These are phyloP conservation scores for Plasmodium falciparum DNA, from an alignment of 169 alveolate species.

Conservation along the genomic window DNA sequence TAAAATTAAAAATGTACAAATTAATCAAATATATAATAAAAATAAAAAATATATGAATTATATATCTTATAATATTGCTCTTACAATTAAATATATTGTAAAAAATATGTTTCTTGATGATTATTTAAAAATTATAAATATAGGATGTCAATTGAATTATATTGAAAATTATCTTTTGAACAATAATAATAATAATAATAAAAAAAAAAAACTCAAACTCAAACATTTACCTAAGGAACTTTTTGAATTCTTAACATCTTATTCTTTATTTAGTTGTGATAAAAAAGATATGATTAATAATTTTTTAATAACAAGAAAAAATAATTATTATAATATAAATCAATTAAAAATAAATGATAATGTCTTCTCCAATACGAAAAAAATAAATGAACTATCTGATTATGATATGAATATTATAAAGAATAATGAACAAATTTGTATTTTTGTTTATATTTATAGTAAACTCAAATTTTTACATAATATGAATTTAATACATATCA, in stretches of 20 bases:
- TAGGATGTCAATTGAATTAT: conserved; percentile 62
- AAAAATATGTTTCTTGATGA: conserved; percentile 66
- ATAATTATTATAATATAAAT: conserved; percentile 7
- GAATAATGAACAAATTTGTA: conserved; percentile 45
- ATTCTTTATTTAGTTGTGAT: conserved; percentile 45
- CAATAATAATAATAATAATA: not conserved
- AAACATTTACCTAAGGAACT: conserved; percentile 48
- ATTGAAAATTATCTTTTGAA: conserved; percentile 59
- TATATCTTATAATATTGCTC: not conserved
- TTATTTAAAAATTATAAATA: conserved; percentile 52
- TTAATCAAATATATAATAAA: conserved; percentile 15
- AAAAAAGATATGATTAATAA: conserved; percentile 31
- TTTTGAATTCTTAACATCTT: conserved; percentile 74
- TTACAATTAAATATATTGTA: conserved; percentile 41
- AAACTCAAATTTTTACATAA: conserved; percentile 61
- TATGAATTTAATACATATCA: conserved; percentile 46
- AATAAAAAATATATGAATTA: not conserved
- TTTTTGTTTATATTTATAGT: conserved; percentile 41
- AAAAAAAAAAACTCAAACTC: conserved; percentile 51
- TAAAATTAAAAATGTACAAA: conserved; percentile 8
- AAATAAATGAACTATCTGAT: conserved; percentile 16
- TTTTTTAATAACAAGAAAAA: conserved; percentile 22
- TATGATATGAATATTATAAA: conserved; percentile 52
- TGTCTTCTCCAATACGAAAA: not conserved
- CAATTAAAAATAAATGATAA: not conserved